Conservation (phyloP, 139 green algal genomes). For the Coelastrella sp. region DNA sequence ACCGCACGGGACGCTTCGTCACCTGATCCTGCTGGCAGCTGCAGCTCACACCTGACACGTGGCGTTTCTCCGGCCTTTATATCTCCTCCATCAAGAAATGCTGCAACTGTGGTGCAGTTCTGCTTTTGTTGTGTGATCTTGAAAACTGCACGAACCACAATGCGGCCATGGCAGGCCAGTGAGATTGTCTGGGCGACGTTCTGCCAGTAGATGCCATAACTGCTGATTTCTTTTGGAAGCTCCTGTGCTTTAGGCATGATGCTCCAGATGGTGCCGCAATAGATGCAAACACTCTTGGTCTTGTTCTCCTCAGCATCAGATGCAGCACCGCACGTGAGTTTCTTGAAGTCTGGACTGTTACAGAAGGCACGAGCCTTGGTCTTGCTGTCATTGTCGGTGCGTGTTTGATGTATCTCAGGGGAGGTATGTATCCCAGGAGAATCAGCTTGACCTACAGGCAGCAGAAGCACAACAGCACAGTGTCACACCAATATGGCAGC, state of each 20-base stretch:
- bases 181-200: neutral
- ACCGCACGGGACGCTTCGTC: neutral
- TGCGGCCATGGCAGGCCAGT: neutral
- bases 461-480: neutral
- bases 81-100: neutral
- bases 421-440: too few species aligned
- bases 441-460: neutral
- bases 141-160: neutral
- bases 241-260: neutral
- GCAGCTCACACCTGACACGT: neutral
- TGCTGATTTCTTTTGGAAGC: neutral
- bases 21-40: neutral
- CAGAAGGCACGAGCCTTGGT: neutral
- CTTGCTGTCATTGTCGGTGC: too few species aligned
- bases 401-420: too few species aligned
- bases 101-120: neutral
- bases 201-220: too few species aligned
- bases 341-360: neutral
- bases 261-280: neutral
- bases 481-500: too few species aligned
- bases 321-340: neutral
- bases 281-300: neutral
- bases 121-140: neutral
- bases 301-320: neutral
- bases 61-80: neutral